Percentiles rank a stretch among this genome's conserved stretches.
phyloP scores from a whole-genome alignment of 768 basidiomycete species.

The Lactarius tabidus region DNA sequence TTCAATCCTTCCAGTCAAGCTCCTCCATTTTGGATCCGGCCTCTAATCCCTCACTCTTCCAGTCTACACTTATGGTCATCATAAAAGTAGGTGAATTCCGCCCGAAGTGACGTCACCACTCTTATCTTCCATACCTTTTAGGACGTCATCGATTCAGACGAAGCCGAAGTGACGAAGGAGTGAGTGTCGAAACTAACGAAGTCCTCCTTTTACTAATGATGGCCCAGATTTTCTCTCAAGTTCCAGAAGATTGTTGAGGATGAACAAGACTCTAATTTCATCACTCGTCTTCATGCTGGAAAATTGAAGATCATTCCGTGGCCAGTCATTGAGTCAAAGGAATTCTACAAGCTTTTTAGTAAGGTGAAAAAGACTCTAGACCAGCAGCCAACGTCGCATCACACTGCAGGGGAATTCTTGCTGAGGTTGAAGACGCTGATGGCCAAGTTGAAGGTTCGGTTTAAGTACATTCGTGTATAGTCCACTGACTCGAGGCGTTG shows the following conservation, averaged over 20 bases:
- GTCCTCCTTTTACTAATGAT: not conserved
- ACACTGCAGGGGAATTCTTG: slow-evolving; percentile 51
- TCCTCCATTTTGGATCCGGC: slow-evolving; percentile 54
- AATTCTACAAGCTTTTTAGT: slow-evolving; percentile 54
- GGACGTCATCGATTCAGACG: slow-evolving; percentile 67
- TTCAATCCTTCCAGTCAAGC: slow-evolving; percentile 59
- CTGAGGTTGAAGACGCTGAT: slow-evolving; percentile 57
- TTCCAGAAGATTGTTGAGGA: slow-evolving; percentile 61
- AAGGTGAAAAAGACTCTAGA: slow-evolving; percentile 46
- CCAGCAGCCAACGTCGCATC: slow-evolving; percentile 47
- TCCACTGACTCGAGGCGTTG: not conserved
- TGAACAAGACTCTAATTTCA: slow-evolving; percentile 61
- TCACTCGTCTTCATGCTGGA: slow-evolving; percentile 54
- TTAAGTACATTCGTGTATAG: not conserved
- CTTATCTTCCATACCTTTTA: slow-evolving; percentile 25
- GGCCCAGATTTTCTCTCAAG: slow-evolving; percentile 50
- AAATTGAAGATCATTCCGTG: slow-evolving; percentile 57
- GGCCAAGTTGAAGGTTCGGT: slow-evolving; percentile 60
- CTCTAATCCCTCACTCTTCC: slow-evolving; percentile 56
- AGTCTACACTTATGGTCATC: slow-evolving; percentile 55
- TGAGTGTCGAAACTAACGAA: slow-evolving; percentile 29
- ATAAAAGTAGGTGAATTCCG: slow-evolving; percentile 45
- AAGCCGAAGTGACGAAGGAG: slow-evolving; percentile 55
- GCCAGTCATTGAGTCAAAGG: slow-evolving; percentile 59
- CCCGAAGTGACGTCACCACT: not conserved